Base-by-base conservation (phyloP, 2,329 filamentous ascomycete species). In the Cladosporium colombiae region DNA sequence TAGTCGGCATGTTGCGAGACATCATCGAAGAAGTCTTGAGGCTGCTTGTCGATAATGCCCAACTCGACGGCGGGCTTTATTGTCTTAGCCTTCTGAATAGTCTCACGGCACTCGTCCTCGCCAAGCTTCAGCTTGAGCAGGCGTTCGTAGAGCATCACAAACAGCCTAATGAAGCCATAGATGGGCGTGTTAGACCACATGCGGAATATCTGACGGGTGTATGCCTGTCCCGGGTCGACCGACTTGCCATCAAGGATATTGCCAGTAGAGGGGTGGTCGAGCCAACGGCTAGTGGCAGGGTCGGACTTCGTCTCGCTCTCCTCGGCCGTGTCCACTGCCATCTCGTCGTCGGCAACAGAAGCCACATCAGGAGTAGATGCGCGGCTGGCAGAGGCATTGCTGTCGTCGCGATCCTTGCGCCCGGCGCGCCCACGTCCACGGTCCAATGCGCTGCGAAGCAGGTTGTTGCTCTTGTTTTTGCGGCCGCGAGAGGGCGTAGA, bases 101-200 rank as follows among this genome's bases (percentile, higher is more conserved):
- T 89, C 71, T 88, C 86, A 57, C 86, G 83, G 11, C 96, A 93
- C 53, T 89, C 86, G 3, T 86, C 84, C 72, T 91, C 90, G 74
- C 89, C 89, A 66, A 89, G 84, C 81, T 98, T 98, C 77, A 98
- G 88, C 67, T 91, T 90, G 68, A 90, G 83, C 16, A 99, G 84
- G 49, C 95, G 89, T 73, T 89, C 87, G 79, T 97, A 98, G 5
- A 99, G 82, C n/a, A 90, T 91, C 75, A 97, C 88, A 77, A 99
- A 95, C 68, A 97, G 89, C 71, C 90, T 91, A 81, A 99, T 91
- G 83, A 99, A 98, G 78, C 95, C 93, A 76, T 93, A 97, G 67
- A 99, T 89, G 3, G 90, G 92, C 73, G 92, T 87, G 77, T 97
- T 98, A 76, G 89, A 90, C 81, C 96, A 99, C 76, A 98, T 88